Conservation (phyloP, 1,139 yeast species). For the Kodamaea derodonti region DNA sequence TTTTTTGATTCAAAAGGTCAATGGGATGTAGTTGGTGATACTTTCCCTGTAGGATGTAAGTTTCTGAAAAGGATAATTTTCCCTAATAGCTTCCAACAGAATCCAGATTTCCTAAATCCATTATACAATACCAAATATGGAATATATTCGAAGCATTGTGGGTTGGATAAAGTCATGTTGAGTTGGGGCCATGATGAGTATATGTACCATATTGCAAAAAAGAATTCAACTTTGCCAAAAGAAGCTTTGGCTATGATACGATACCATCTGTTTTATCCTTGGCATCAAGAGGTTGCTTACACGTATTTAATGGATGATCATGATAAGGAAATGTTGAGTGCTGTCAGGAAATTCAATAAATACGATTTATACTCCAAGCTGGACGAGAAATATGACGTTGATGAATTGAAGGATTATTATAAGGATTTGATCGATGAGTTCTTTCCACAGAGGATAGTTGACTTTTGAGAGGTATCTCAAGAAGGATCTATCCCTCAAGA, state of each 20-base stretch:
- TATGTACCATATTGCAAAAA: slow-evolving; percentile 69
- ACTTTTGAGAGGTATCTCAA: slow-evolving; percentile 48
- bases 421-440: slow-evolving; percentile 62
- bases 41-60: slow-evolving; percentile 72
- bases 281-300: slow-evolving; percentile 73
- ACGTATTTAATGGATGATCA: slow-evolving; percentile 61
- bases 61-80: slow-evolving; percentile 59
- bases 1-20: slow-evolving; percentile 71
- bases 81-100: slow-evolving; percentile 54
- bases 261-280: slow-evolving; percentile 72
- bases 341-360: slow-evolving; percentile 63
- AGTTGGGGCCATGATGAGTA: slow-evolving; percentile 83
- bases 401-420: slow-evolving; percentile 54
- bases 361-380: slow-evolving; percentile 67
- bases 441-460: slow-evolving; percentile 55
- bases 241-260: slow-evolving; percentile 73
- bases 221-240: slow-evolving; percentile 57
- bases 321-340: slow-evolving; percentile 58
- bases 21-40: slow-evolving; percentile 83
- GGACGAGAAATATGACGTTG: slow-evolving; percentile 45
- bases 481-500: too few relatives aligned
- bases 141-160: slow-evolving; percentile 61
- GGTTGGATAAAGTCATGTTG: slow-evolving; percentile 65
- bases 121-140: slow-evolving; percentile 66
- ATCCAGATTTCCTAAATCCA: slow-evolving; percentile 63